Conservation (phyloP, 495 filamentous ascomycete genomes). For the Penicillium fimorum region DNA sequence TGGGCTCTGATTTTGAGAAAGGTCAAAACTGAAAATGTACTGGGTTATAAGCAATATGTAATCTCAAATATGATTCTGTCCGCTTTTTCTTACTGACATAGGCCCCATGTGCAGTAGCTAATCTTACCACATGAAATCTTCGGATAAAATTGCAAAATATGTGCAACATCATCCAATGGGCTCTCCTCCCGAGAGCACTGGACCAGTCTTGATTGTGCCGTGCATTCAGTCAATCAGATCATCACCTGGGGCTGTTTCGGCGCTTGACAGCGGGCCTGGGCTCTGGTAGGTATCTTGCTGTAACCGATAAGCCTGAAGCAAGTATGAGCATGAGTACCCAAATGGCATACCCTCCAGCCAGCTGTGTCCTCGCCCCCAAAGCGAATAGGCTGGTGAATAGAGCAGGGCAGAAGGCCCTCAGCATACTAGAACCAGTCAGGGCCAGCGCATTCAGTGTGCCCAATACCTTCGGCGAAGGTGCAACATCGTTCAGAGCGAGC, state of each 20-base stretch:
- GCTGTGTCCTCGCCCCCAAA: conserved; percentile 53
- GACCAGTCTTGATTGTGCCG: neutral
- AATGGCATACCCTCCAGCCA: conserved; percentile 59
- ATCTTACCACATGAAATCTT: neutral
- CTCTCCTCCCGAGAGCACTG: neutral
- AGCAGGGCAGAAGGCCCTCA: conserved; percentile 59
- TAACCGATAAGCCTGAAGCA: conserved; percentile 44
- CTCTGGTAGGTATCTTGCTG: conserved; percentile 42
- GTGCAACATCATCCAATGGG: neutral
- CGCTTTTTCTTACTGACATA: neutral
- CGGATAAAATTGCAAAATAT: neutral
- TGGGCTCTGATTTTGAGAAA: neutral
- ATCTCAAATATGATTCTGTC: neutral
- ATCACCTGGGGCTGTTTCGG: neutral
- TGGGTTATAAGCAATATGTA: neutral
- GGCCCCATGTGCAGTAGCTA: neutral
- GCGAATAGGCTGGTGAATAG: conserved; percentile 62
- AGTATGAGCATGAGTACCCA: conserved; percentile 59
- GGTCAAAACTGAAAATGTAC: neutral
- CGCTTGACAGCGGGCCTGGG: conserved; percentile 6
- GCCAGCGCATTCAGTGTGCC: conserved; percentile 66
- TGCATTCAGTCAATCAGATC: neutral
- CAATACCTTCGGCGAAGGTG: conserved; percentile 55
- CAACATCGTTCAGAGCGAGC: conserved; percentile 66
- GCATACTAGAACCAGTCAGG: conserved; percentile 50